Base-by-base conservation (phyloP, 768 basidiomycete species). In the Podaxis sp. region DNA sequence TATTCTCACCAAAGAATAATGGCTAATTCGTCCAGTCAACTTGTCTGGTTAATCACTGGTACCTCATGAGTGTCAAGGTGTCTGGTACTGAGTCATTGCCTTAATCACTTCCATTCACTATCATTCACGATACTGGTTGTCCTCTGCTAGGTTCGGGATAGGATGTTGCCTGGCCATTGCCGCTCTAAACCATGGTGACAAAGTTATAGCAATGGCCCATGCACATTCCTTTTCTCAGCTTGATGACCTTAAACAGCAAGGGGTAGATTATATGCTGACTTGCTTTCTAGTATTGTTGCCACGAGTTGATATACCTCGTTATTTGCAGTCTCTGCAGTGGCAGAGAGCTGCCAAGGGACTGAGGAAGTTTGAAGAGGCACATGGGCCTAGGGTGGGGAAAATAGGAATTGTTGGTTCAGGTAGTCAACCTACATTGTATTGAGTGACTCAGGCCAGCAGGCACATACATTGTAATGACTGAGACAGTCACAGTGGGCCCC, bases 151-250 rank as follows among this genome's bases (percentile, higher is more conserved):
- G 5, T 74, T 77, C 26, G 80, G 80, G 1, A 58, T 81, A 24
- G 81, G 81, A 2, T 73, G 75, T 6, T 69, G 75, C 2, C 69
- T 82, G 22, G 76, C 79, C 0, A 66, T 77, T 11, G 74, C 74
- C 46, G 76, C 78, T 6, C 74, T 84, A 40, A 75, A 74, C 5
- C 75, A 82, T 6, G 80, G 80, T 10, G 82, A 84, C 60, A 77
- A 77, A 38, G 82, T 82, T 4, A 80, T 83, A 54, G 82, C 81
- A 1, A 82, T 82, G 12, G 78, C 77, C 0, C 72, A 78, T 5
- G 71, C 66, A 6, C 76, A 79, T 46, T 75, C 75, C 13, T 60
- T 78, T 11, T 68, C 74, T 48, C 76, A 76, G 55, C 72, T 79
- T 22, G 71, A 74, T 1, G 74, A 77, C 37, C 70, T 83, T 15